phyloP scores from a whole-genome alignment of 331 rosid genomes.

The Rhamnella rubrinervis region DNA sequence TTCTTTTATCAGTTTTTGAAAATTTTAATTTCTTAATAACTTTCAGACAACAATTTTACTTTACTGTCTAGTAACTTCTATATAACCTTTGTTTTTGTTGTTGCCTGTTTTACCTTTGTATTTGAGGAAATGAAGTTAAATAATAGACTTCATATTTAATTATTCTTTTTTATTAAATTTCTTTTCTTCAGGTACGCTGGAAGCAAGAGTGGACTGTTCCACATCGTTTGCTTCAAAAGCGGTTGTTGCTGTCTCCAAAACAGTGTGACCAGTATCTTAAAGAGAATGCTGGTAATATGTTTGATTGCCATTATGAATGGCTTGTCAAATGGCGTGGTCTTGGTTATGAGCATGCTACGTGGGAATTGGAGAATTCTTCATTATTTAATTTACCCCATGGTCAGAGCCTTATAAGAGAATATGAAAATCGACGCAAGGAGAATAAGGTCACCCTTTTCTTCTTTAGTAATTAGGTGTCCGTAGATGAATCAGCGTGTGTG shows the following conservation, averaged over 20 bases:
- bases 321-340: constrained; percentile 78
- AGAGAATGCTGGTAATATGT: constrained; percentile 33
- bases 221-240: constrained; percentile 56
- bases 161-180: not conserved
- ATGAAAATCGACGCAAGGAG: constrained; percentile 46
- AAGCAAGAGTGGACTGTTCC: constrained; percentile 64
- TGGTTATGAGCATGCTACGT: constrained; percentile 59
- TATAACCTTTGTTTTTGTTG: no score
- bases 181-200: constrained; percentile 41
- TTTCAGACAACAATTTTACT: no score
- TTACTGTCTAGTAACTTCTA: no score
- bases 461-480: constrained; percentile 42
- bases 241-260: constrained; percentile 35
- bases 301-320: constrained; percentile 49
- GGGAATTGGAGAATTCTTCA: constrained; percentile 65
- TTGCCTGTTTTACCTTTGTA: not conserved
- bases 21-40: no score
- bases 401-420: constrained; percentile 45
- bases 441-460: constrained; percentile 28
- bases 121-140: not conserved
- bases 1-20: no score
- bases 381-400: constrained; percentile 47
- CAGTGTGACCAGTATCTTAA: constrained; percentile 26
- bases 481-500: not conserved
- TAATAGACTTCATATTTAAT: not conserved